Percentiles rank a stretch among this genome's conserved stretches.
phyloP scores from a whole-genome alignment of 108 stramenopile species.

The Schizochytrium sp. region DNA sequence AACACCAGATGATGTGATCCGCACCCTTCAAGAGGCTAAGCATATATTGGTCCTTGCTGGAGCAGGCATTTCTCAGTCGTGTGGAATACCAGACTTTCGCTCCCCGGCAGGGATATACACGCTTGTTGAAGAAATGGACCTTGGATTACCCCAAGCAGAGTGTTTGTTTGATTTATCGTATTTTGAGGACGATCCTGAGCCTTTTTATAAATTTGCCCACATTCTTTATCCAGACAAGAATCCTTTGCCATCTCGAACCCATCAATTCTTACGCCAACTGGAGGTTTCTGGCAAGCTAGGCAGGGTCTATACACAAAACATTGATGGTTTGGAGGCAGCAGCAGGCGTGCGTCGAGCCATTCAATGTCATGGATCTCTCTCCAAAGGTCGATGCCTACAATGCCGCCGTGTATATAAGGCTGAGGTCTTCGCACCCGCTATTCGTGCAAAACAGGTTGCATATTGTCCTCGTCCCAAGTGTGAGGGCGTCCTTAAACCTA shows the following conservation, averaged over 20 bases:
- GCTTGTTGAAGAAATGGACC: conserved; percentile 75
- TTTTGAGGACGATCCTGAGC: conserved; percentile 56
- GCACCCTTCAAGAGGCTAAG: conserved; percentile 28
- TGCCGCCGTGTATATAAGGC: background rate
- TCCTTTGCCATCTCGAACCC: conserved; percentile 71
- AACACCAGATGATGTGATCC: background rate
- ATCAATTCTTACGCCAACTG: conserved; percentile 85
- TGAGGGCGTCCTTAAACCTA: conserved; percentile 84
- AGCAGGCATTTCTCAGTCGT: conserved; percentile 82
- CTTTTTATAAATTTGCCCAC: conserved; percentile 74
- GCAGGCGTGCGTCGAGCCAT: conserved; percentile 78
- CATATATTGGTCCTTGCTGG: conserved; percentile 83
- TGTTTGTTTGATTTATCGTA: conserved; percentile 77
- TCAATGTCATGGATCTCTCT: conserved; percentile 88
- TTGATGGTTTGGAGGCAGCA: conserved; percentile 85
- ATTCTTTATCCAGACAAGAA: conserved; percentile 87
- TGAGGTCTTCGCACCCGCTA: background rate
- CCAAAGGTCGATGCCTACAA: conserved; percentile 79
- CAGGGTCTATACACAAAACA: conserved; percentile 85
- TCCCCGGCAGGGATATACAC: conserved; percentile 85
- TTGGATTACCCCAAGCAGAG: conserved; percentile 76
- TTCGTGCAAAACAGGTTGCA: background rate
- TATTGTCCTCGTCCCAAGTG: background rate
- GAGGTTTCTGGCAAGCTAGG: conserved; percentile 81
- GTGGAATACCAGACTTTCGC: conserved; percentile 88